phyloP scores from a whole-genome alignment of 2,329 filamentous ascomycete species.

The Remersonia thermophila region DNA sequence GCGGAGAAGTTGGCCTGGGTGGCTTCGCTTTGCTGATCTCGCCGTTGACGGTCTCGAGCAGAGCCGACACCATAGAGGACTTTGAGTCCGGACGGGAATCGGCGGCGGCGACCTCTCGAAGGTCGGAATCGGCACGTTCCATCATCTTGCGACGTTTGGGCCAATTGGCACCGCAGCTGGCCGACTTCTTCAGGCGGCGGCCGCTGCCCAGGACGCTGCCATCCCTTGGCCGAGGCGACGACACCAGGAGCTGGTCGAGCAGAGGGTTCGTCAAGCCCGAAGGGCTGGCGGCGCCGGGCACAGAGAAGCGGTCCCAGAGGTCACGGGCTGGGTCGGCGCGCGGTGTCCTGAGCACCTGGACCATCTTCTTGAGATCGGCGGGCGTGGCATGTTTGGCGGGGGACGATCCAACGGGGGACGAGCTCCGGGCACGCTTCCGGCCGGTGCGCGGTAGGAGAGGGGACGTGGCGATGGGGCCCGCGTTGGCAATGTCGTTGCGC shows the following conservation, averaged over 20 bases:
- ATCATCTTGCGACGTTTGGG: conserved; percentile 57
- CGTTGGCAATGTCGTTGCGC: conserved; percentile 33
- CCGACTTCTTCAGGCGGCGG: conserved; percentile 46
- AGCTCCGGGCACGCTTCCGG: conserved; percentile 60
- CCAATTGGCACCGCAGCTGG: conserved; percentile 59
- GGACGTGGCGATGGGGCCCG: conserved; percentile 30
- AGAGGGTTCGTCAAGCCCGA: conserved; percentile 41
- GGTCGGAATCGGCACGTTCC: conserved; percentile 32
- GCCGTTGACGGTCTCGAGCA: conserved; percentile 53
- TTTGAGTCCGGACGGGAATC: conserved; percentile 40
- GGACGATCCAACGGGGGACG: conserved; percentile 54
- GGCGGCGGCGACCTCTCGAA: conserved; percentile 22
- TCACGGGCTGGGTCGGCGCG: conserved; percentile 62
- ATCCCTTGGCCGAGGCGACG: conserved; percentile 48
- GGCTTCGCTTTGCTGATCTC: conserved; percentile 34
- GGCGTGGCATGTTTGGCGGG: conserved; percentile 40
- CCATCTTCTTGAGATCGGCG: conserved; percentile 46
- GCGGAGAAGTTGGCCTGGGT: conserved; percentile 32
- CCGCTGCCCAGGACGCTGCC: conserved; percentile 28
- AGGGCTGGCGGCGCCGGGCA: conserved; percentile 32
- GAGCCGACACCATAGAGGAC: conserved; percentile 44
- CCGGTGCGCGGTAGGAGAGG: conserved; percentile 38
- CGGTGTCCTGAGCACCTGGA: conserved; percentile 50
- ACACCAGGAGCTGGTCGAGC: conserved; percentile 54
- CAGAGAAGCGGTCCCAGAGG: conserved; percentile 64